Conservation (phyloP, 1,284 basidiomycete genomes). For the Puccinia hordei region DNA sequence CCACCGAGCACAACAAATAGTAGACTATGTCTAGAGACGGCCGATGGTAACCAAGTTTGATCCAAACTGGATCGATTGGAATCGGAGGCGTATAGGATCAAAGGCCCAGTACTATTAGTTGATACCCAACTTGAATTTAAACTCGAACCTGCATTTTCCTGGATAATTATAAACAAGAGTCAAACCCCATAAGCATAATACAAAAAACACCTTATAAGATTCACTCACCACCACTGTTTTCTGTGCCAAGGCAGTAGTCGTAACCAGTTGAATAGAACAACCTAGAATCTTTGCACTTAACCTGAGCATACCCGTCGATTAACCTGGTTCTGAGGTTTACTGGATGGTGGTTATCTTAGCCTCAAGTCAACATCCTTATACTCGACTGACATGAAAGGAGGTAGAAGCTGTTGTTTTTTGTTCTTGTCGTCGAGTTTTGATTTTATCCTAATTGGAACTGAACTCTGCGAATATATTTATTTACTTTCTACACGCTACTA, state of each 20-base stretch:
- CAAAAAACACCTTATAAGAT: too few species aligned
- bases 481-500: too few species aligned
- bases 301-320: conserved; percentile 3
- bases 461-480: too few species aligned
- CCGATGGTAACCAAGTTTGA: background rate
- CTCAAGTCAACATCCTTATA: background rate
- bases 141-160: background rate
- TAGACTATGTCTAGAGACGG: background rate
- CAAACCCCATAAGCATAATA: too few species aligned
- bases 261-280: too few species aligned
- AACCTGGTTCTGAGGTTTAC: background rate
- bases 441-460: too few species aligned
- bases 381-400: background rate
- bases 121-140: background rate
- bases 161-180: too few species aligned
- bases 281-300: too few species aligned
- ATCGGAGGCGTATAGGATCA: conserved; percentile 27
- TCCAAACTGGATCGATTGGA: background rate
- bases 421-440: too few species aligned
- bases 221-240: too few species aligned
- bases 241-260: too few species aligned
- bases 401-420: too few species aligned
- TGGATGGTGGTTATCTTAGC: background rate
- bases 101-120: background rate
- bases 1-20: conserved; percentile 9